Evolutionary conservation across 805 yeast genomes (phyloP), one percentile per base, ranked within the genome.

Genomic region (Myxozyma geophila): DNA sequence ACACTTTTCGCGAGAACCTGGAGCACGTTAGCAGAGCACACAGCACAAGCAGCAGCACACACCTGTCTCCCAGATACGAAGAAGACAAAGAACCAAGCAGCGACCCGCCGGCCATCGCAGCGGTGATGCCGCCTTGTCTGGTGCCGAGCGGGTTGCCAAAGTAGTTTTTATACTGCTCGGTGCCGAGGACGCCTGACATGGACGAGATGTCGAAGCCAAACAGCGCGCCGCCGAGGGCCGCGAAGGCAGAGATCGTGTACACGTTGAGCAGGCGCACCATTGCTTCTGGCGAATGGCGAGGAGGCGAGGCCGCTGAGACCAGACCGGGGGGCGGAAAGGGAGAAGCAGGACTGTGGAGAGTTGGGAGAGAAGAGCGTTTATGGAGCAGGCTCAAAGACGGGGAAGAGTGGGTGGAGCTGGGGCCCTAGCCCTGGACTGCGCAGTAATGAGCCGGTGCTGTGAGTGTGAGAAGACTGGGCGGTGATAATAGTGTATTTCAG

Each of bases 131-230:
- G 39, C 91, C 91, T 74, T 87, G 90, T 43, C 77, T 70, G 1
- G 79, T 72, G 0, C 89, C 79, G 33, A 76, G 73, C 17, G 90
- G 90, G 43, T 71, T 57, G 60, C 79, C 66, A 74, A 86, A 86
- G 69, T 74, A 83, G 1, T 73, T 67, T 23, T 70, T 71, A 72
- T 86, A 87, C 19, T 78, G 78, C 0, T 73, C 74, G 5, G 79
- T 74, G 1, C 79, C 78, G 51, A 87, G 76, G 70, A 86, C 86
- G 2, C 86, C 84, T 0, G 88, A 81, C 79, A 87, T 80, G 0
- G 91, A 86, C 1, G 90, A 82, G 54, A 86, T 83, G 73, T 87
- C 92, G 70, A 85, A 81, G 56, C 92, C 90, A 74, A 85, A 81
- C 75, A 86, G 78, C 68, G 82, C 76, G 41, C 89, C 89, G 36